Conservation (phyloP, 2,329 filamentous ascomycete genomes). For the Trichoderma atroviride region DNA sequence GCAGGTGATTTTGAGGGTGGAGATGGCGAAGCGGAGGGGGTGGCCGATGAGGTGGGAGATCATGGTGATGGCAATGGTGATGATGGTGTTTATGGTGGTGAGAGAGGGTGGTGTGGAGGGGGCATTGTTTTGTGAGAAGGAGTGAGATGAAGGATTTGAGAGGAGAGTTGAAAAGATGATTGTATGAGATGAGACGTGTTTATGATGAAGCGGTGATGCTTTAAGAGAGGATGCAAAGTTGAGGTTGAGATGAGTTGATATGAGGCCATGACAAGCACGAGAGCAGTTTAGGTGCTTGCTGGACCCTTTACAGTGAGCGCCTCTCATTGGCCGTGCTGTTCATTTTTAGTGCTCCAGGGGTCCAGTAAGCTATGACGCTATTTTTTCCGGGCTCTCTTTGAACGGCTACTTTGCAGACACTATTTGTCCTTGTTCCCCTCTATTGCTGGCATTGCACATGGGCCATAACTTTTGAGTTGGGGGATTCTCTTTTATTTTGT, state of each 20-base stretch:
- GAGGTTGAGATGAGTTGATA: neutral
- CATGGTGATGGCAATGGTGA: conserved; percentile 21
- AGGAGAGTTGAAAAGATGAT: no score
- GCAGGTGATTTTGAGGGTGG: conserved; percentile 45
- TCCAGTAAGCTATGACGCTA: conserved; percentile 15
- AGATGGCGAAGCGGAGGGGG: conserved; percentile 43
- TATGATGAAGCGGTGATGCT: neutral
- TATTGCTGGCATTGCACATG: neutral
- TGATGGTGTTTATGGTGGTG: neutral
- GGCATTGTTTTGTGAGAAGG: neutral
- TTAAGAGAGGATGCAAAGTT: neutral
- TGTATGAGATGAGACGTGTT: neutral
- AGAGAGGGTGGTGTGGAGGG: neutral
- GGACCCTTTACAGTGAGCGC: neutral
- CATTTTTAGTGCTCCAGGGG: neutral
- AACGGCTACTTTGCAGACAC: neutral
- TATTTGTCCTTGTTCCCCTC: neutral
- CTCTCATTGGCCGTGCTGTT: conserved; percentile 10
- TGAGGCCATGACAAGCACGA: conserved; percentile 1
- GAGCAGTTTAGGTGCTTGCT: neutral
- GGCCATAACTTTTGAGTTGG: neutral
- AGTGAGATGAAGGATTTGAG: neutral
- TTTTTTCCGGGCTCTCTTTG: neutral
- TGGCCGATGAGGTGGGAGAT: conserved; percentile 43
- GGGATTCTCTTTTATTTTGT: neutral